Percentiles rank a stretch among this genome's conserved stretches.
These are phyloP conservation scores for Neckera pumila DNA, from an alignment of 225 moss, liverwort and hornwort species.

Conservation along the genomic window DNA sequence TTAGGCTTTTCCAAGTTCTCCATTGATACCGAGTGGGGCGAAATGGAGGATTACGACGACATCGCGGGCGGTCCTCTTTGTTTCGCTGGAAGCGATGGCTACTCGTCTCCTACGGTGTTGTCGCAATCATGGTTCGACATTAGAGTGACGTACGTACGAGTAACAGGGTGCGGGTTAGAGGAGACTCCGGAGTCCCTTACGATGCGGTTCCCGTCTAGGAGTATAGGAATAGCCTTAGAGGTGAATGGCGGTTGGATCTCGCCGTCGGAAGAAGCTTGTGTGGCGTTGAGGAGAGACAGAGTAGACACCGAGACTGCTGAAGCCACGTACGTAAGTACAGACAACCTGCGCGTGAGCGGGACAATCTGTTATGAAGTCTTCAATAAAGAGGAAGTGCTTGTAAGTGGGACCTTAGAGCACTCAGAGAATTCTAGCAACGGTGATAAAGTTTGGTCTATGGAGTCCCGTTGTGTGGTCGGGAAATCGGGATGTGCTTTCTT, in stretches of 20 bases:
- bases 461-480: conserved; percentile 47
- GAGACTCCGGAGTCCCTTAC: conserved; percentile 38
- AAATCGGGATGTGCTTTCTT: conserved; percentile 47
- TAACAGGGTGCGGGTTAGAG: conserved; percentile 21
- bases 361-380: conserved; percentile 40
- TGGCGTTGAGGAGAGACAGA: conserved; percentile 37
- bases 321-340: conserved; percentile 63
- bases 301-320: conserved; percentile 45
- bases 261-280: conserved; percentile 36
- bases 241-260: conserved; percentile 60
- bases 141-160: conserved; percentile 40
- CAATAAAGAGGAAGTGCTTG: conserved; percentile 30
- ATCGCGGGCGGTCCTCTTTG: conserved; percentile 21
- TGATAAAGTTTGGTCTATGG: conserved; percentile 33
- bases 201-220: conserved; percentile 45
- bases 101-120: neutral
- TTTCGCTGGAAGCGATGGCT: neutral
- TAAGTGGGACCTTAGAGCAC: conserved; percentile 39
- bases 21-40: conserved; percentile 39
- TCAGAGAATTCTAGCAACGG: neutral
- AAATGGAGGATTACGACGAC: conserved; percentile 43
- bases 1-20: conserved; percentile 14
- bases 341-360: conserved; percentile 48
- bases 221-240: conserved; percentile 47
- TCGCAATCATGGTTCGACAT: conserved; percentile 45